phyloP scores from a whole-genome alignment of 2,329 filamentous ascomycete genomes.

The Aureobasidium sp. region DNA sequence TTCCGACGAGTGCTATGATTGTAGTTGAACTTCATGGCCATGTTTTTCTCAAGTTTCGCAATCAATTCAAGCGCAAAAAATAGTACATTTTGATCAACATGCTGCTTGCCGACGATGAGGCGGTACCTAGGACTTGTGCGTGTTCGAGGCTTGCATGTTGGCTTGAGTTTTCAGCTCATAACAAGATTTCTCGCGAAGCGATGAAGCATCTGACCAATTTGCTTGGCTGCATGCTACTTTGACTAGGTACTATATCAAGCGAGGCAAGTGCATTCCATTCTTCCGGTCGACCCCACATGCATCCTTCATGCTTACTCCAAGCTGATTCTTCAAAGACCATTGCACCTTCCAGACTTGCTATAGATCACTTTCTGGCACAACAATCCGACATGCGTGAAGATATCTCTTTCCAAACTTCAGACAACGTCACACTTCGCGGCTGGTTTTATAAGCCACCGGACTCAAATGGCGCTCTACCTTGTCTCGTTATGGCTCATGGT shows the following conservation, averaged over 20 bases:
- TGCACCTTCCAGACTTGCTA: background rate
- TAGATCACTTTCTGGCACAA: background rate
- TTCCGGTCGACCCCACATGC: background rate
- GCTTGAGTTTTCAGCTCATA: too few relatives aligned
- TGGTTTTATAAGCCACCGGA: conserved; percentile 13
- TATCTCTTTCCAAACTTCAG: conserved; percentile 14
- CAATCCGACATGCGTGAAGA: background rate
- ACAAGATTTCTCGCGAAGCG: too few relatives aligned
- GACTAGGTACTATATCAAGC: background rate
- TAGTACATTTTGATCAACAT: too few relatives aligned
- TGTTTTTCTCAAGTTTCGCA: too few relatives aligned
- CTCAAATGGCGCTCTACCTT: background rate
- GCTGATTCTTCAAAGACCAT: background rate
- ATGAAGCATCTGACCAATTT: background rate
- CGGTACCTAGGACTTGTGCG: too few relatives aligned
- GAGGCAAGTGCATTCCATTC: background rate
- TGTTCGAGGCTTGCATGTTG: too few relatives aligned
- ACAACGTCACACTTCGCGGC: conserved; percentile 15
- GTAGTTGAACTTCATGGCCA: too few relatives aligned
- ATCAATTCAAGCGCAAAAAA: too few relatives aligned
- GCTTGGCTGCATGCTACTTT: background rate
- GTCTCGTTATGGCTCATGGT: conserved; percentile 12
- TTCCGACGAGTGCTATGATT: too few relatives aligned
- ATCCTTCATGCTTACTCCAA: background rate
- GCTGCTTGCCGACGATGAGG: too few relatives aligned